Evolutionary conservation across 495 filamentous ascomycete genomes (phyloP), one percentile per base, ranked within the genome.

Genomic region (Choiromyces venosus): DNA sequence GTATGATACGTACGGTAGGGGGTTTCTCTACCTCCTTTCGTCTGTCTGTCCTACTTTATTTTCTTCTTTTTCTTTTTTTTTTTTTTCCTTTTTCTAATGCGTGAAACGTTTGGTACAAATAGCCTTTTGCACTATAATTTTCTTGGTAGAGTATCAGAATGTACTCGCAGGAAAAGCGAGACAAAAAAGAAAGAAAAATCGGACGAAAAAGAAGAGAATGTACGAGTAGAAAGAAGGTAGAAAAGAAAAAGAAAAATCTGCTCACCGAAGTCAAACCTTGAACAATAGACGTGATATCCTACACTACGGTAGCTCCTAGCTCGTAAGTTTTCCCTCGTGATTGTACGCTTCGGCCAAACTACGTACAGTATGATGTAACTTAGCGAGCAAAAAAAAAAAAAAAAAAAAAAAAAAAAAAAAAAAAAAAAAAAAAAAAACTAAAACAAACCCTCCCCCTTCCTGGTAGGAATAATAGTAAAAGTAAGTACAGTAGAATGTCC

Each of bases 1-100:
- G 68, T 67, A 68, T 65, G 42, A 71, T 66, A 52, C 56, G 69
- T 73, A 67, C 61, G 70, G 73, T 69, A 66, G 38, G 33, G 6
- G 38, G 67, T 35, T 37, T 65, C 33, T 25, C 39, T 64, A 25
- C 33, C 25, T n/a, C n/a, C 46, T 65, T 73, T 75, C 70, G 70
- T 75, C 73, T 75, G 72, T 75, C 21, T 72, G 29, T 65, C 38
- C 19, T 39, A 65, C 40, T 37, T 25, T 25, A 8, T 37, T 46
- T 66, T 74, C 18, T 39, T 10, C 39, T 37, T 44, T 66, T 66
- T 69, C 37, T 8, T 36, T n/a, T 69, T 69, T 16, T 36, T 44
- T 70, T 61, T 61, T 38, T 37, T 25, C 39, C 36, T 52, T 69
- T 44, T 46, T 61, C 29, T 40, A 16, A 14, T 36, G 18, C 65